These are phyloP conservation scores for Austroboletus niveus DNA, from an alignment of 1,284 basidiomycete genomes.

Conservation along the genomic window DNA sequence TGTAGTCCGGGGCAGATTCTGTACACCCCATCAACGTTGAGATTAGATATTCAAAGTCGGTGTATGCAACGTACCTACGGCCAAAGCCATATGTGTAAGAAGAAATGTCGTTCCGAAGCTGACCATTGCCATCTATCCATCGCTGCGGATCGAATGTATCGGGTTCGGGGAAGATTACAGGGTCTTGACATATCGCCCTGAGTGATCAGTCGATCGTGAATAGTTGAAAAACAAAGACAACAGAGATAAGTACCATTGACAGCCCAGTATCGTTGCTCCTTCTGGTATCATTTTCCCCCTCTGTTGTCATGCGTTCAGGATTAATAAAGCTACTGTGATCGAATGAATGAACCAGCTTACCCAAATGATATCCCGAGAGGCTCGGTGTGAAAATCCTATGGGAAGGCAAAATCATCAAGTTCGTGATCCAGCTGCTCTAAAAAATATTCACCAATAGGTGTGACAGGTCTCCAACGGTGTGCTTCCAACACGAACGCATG, in stretches of 20 bases:
- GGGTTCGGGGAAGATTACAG: conserved; percentile 54
- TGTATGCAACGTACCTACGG: conserved; percentile 39
- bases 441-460: conserved; percentile 40
- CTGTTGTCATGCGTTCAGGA: conserved; percentile 26
- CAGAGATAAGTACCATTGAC: conserved; percentile 23
- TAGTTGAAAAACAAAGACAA: neutral
- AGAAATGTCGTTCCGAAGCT: conserved; percentile 48
- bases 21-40: neutral
- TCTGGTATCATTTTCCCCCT: conserved; percentile 56
- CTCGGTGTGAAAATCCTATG: conserved; percentile 52
- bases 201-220: neutral
- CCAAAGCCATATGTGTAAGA: conserved; percentile 61
- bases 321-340: neutral
- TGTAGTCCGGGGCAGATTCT: conserved; percentile 24
- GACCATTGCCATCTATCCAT: conserved; percentile 52
- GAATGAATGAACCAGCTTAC: conserved; percentile 30
- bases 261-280: conserved; percentile 56
- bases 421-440: neutral
- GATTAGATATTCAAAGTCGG: neutral
- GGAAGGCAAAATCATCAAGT: neutral
- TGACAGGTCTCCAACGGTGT: conserved; percentile 63
- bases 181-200: conserved; percentile 54
- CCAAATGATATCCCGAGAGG: conserved; percentile 60
- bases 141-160: conserved; percentile 57
- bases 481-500: conserved; percentile 60